phyloP scores from a whole-genome alignment of 805 yeast species.

The Saccharomycopsis fermentans region DNA sequence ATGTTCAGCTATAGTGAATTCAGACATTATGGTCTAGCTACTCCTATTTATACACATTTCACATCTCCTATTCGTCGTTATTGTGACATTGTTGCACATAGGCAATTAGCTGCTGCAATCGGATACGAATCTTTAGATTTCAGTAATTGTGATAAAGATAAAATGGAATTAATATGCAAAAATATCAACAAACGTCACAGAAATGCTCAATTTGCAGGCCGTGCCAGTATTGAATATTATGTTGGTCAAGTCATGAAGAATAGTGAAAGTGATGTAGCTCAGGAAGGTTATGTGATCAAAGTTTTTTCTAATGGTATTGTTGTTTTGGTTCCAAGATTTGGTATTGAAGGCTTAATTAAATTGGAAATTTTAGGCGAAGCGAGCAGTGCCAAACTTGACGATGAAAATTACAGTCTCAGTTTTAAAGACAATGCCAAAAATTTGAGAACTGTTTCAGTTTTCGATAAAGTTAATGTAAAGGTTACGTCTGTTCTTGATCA shows the following conservation, averaged over 20 bases:
- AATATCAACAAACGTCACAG: constrained; percentile 92
- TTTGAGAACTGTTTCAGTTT: constrained; percentile 50
- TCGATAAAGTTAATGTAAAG: constrained; percentile 77
- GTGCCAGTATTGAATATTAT: constrained; percentile 94
- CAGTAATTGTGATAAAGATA: constrained; percentile 76
- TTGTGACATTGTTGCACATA: constrained; percentile 95
- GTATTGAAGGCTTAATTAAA: constrained; percentile 88
- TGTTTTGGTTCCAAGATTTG: constrained; percentile 89
- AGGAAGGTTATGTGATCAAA: constrained; percentile 80
- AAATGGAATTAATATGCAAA: constrained; percentile 80
- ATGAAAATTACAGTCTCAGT: constrained; percentile 61
- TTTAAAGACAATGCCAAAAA: constrained; percentile 39
- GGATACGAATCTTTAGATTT: constrained; percentile 80
- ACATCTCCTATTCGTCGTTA: constrained; percentile 97
- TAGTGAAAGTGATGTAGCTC: constrained; percentile 53
- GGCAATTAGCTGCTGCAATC: constrained; percentile 97
- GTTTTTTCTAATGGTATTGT: constrained; percentile 93
- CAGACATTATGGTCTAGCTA: constrained; percentile 94
- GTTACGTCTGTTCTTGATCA: constrained; percentile 79
- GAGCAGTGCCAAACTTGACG: constrained; percentile 57
- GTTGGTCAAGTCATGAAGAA: constrained; percentile 96
- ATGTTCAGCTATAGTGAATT: constrained; percentile 83
- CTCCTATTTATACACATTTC: constrained; percentile 95
- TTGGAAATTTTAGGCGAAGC: constrained; percentile 64
- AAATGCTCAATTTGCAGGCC: constrained; percentile 97